Evolutionary conservation across 305 asterid species (phyloP).

Genomic region (Fraxinus floribunda): DNA sequence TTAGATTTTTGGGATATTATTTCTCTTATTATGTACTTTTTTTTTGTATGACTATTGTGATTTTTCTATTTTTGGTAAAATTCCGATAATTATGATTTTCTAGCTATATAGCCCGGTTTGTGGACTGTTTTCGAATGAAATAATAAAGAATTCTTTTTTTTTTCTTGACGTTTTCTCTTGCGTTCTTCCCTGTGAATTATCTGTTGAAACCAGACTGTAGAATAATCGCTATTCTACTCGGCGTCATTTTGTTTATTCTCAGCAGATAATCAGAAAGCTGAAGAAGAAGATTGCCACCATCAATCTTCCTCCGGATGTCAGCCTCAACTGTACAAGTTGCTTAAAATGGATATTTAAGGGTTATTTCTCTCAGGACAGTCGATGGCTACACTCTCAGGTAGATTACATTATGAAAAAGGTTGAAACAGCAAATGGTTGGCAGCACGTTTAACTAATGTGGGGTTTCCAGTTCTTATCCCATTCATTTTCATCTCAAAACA

Average conservation of each 20-base stretch:
- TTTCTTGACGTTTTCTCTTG: too few relatives aligned
- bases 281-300: neutral
- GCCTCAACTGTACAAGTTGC: conserved; percentile 18
- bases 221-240: too few relatives aligned
- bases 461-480: conserved; percentile 65
- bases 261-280: neutral
- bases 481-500: conserved; percentile 26
- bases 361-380: conserved; percentile 51
- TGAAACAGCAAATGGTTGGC: conserved; percentile 58
- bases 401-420: conserved; percentile 50
- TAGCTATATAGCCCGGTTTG: too few relatives aligned
- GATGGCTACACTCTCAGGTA: conserved; percentile 38
- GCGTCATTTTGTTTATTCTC: neutral
- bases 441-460: conserved; percentile 42
- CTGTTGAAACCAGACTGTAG: too few relatives aligned
- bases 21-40: too few relatives aligned
- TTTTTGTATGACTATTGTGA: too few relatives aligned
- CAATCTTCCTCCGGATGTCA: neutral
- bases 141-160: too few relatives aligned
- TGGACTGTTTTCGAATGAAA: neutral
- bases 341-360: conserved; percentile 38
- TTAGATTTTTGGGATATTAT: too few relatives aligned
- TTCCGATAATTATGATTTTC: too few relatives aligned
- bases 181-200: too few relatives aligned
- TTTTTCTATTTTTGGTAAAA: too few relatives aligned